Evolutionary conservation across 2,329 filamentous ascomycete genomes (phyloP), one percentile per base, ranked within the genome.

Genomic region (Immersiporthe knoxdaviesiana): DNA sequence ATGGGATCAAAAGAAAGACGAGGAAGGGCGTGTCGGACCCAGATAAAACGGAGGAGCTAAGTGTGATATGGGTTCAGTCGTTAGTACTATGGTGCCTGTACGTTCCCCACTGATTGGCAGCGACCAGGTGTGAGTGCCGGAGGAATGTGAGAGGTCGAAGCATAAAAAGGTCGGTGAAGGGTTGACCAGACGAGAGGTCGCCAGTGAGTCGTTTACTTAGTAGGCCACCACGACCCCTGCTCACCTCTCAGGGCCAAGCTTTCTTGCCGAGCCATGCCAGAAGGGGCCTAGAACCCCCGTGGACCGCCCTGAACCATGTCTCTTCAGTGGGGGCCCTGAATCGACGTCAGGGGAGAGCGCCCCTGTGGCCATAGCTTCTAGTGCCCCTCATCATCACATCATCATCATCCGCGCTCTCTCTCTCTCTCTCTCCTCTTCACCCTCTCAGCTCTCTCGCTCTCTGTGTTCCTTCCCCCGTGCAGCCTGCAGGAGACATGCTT

Each of bases 201-300:
- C 21, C 24, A 12, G 44, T 27, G 11, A 21, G 16, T 37, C 37
- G 56, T 35, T 59, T 44, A 47, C 60, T 47, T 14, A n/a, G n/a
- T n/a, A n/a, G n/a, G n/a, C n/a, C n/a, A n/a, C n/a, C n/a, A n/a
- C n/a, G 35, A 68, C 54, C 63, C 61, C 50, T 66, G 63, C 63
- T 60, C 35, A 24, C 16, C 27, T 37, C 37, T 50, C 27, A 54
- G 63, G 14, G 63, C 68, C 70, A 71, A 71, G 70, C 70, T 71
- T 71, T 71, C 24, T 2, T 70, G 70, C 68, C 65, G 44, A 70
- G 65, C 70, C 68, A 70, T 71, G 64, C 65, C 68, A 65, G 62
- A 58, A 60, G n/a, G 24, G 50, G 70, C 37, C 70, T 65, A 70
- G 70, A 67, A 67, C 47, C 47, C 50, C 50, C 27, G 54, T 16